Percentiles rank a stretch among this genome's conserved stretches.
These are phyloP conservation scores for Plasmodium gonderi DNA, from an alignment of 169 alveolate genomes.

Conservation along the genomic window DNA sequence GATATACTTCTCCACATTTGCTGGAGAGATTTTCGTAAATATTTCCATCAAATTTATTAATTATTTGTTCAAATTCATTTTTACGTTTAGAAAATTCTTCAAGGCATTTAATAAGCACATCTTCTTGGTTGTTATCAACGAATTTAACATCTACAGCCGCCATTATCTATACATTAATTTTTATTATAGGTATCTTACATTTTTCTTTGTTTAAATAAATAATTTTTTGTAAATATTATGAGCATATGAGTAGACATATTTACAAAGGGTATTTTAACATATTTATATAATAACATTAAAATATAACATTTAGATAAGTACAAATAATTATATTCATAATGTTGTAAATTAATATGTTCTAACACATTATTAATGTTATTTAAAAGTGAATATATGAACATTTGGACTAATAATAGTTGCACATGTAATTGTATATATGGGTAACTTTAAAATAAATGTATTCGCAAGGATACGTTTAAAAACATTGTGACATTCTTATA, in stretches of 20 bases:
- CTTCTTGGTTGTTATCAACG: neutral
- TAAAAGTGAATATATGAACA: neutral
- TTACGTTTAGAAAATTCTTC: no score
- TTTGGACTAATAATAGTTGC: neutral
- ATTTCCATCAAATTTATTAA: no score
- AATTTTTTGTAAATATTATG: neutral
- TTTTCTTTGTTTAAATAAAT: neutral
- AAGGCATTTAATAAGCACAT: neutral
- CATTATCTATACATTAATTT: neutral
- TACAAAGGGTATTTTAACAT: neutral
- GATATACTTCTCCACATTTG: no score
- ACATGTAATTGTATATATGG: neutral
- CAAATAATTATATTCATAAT: neutral
- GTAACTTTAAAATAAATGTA: neutral
- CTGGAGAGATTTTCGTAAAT: no score
- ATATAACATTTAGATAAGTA: neutral
- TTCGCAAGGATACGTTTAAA: no score
- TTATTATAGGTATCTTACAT: neutral
- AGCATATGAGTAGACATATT: neutral
- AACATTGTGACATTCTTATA: no score
- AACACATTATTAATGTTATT: neutral
- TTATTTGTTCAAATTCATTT: no score
- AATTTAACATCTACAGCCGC: neutral
- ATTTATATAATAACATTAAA: neutral
- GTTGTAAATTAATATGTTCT: neutral